Base-by-base conservation (phyloP, 139 green algal species). In the Haematococcus sp. region DNA sequence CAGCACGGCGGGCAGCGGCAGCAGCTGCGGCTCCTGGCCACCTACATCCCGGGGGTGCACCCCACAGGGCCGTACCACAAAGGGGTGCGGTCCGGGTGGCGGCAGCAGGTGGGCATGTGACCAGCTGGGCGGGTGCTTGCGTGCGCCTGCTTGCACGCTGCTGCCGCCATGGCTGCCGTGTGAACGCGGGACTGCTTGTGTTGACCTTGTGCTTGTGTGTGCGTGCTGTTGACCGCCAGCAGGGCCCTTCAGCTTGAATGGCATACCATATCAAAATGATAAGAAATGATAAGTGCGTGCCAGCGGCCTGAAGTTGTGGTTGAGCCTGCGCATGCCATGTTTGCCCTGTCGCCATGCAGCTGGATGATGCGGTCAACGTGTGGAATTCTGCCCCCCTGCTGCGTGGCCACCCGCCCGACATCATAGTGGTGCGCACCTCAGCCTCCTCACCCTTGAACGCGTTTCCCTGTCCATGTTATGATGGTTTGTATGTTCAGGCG, bases 1-100 rank as follows among this genome's bases (percentile, higher is more conserved):
- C 46, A 43, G 23, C 59, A 69, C 33, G 59, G 76, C 30, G 56
- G 17, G 15, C 70, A 68, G 60, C 60, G 40, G 40, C 7, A 49
- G 40, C 7, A 27, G 30, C 30, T 68, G 60, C 7, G 28, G 30
- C 60, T 68, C 13, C 28, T 68, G 60, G 27, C 60, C 5, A 76
- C 61, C 58, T 81, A 81, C 69, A 76, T 81, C 44, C 76, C 76
- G 5, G 76, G 76, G 16, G 76, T 76, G 25, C 68, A 80, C 69
- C 75, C 75, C 43, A 75, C 58, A 0, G 75, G 75, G 0, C 75
- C 75, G 2, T 80, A 43, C 44, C 75, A 80, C 33, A 27, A 67
- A 4, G 40, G n/a, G 54, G 25, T 54, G 3, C 54, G n/a, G 22
- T 61, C 22, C 17, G 54, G n/a, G 54, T 61, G n/a, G 23, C 54